Base-by-base conservation (phyloP, 2,329 filamentous ascomycete species). In the Macrophomina pseudophaseolina region DNA sequence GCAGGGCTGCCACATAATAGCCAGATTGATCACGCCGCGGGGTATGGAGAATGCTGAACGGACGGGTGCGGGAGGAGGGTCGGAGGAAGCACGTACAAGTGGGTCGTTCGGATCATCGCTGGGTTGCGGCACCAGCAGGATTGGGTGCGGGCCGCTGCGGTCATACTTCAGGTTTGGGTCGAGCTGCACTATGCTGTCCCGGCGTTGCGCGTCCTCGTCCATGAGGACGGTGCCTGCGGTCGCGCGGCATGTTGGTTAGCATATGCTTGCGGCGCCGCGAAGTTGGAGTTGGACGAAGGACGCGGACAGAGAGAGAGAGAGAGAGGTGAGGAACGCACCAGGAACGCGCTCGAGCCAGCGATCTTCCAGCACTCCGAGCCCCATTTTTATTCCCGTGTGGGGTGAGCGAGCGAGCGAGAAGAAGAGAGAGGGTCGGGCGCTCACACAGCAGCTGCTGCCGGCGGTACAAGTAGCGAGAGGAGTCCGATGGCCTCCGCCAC, bases 41-140 rank as follows among this genome's bases (percentile, higher is more conserved):
- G 14, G 38, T 40, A 14, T 40, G 14, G 2, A 40, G 38, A 9
- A 14, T 40, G 7, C 14, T 40, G 38, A 14, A 14, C 38, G 23
- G 5, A 4, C 9, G 54, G 23, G 38, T 3, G 14, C 38, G 7
- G 7, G 38, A 40, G 33, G 14, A 18, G 64, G 38, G 52, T n/a
- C 42, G 38, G 51, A n/a, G 60, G 5, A 18, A 48, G 18, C 51
- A 72, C 80, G 68, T 84, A 89, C 87, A 71, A 97, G 83, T 35
- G 93, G 94, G 78, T 97, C 94, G 76, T 96, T 94, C 4, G 92
- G 92, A 76, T 97, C 92, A 78, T 97, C 91, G 69, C 90, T 94
- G 2, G 94, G 94, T 74, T 97, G 94, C 5, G 94, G 94, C 5
- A 96, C 90, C 38, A 97, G 87, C 71, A 97, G 91, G 72, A 94